These are phyloP conservation scores for Vinca major DNA, from an alignment of 305 asterid genomes.

Conservation along the genomic window DNA sequence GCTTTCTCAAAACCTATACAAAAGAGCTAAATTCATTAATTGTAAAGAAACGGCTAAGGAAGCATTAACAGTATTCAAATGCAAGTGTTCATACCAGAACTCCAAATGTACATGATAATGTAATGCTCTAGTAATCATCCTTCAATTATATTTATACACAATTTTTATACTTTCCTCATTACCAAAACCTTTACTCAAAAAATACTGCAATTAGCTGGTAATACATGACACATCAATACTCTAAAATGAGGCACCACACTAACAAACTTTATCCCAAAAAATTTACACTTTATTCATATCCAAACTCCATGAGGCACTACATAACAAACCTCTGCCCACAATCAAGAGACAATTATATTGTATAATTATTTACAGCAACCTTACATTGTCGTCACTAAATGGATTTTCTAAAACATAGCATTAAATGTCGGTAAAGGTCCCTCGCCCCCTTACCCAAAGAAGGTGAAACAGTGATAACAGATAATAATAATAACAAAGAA, in stretches of 20 bases:
- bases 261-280: neutral
- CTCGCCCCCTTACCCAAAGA: too few relatives aligned
- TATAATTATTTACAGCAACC: neutral
- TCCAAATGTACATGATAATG: neutral
- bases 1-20: conserved; percentile 82
- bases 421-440: neutral
- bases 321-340: too few relatives aligned
- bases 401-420: neutral
- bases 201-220: neutral
- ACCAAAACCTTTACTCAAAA: neutral
- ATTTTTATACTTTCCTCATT: neutral
- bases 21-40: conserved; percentile 2
- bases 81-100: neutral
- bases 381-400: neutral
- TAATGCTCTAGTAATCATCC: neutral
- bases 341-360: neutral
- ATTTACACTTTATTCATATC: neutral
- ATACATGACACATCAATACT: neutral
- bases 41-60: neutral
- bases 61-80: neutral
- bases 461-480: too few relatives aligned
- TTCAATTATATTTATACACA: too few relatives aligned
- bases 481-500: too few relatives aligned
- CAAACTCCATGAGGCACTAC: neutral
- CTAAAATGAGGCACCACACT: neutral